Base-by-base conservation (phyloP, 352 stramenopile species). In the Pythium myriotylum region DNA sequence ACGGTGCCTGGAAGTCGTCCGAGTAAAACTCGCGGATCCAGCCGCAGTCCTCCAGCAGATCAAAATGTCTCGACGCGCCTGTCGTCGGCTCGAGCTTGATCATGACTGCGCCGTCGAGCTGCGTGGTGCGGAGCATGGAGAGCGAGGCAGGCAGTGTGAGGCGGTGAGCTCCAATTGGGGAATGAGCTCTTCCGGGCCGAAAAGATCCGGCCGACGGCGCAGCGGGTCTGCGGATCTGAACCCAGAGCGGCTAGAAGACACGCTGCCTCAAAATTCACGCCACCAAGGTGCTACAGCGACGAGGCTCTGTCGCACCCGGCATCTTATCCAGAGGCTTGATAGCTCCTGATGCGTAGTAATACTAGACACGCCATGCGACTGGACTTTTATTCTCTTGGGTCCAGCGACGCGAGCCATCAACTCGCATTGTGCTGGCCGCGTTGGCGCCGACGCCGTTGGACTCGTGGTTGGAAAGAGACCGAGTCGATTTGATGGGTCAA, bases 371-470 rank as follows among this genome's bases (percentile, higher is more conserved):
- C 50, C 26, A 16, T 33, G 67, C 19, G 66, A 57, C 66, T 46
- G 54, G 32, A 70, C 46, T 22, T 74, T 77, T 53, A 47, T 70
- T 20, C 55, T 51, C 27, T 20, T 59, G 10, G 10, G 26, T 20
- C 22, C 43, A 51, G 43, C 14, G 6, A 33, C 17, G 10, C 43
- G 23, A 32, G 23, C 26, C 20, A 51, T 51, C 37, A 43, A 43
- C 13, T 6, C 37, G 29, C 29, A 35, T 10, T 10, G 29, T 10
- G 29, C 29, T 10, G 29, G 10, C 29, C 5, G 10, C 29, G 29
- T 35, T 10, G 29, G 29, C 5, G 29, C 29, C 29, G 29, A 35
- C 29, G 29, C 29, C 29, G 29, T 35, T 35, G 29, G 29, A 35
- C 29, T 35, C 29, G 5, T 10, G 29, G n/a, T n/a, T n/a, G 10